These are phyloP conservation scores for Metschnikowia lachancei DNA, from an alignment of 805 yeast species.

Conservation along the genomic window DNA sequence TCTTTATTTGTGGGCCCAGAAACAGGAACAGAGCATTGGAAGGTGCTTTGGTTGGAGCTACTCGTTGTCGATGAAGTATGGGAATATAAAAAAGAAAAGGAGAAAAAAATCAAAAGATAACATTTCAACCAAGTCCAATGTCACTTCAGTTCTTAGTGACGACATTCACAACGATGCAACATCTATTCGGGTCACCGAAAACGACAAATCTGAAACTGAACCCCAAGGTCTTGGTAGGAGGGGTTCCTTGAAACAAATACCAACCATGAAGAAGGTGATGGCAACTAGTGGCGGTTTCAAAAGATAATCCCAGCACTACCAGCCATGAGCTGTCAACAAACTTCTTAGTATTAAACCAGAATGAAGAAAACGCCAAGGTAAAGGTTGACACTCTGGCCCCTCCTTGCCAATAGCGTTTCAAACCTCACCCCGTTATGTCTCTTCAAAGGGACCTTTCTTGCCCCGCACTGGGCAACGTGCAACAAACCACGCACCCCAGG, in stretches of 20 bases:
- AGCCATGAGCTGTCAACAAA: no score
- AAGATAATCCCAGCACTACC: no score
- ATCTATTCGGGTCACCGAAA: conserved; percentile 43
- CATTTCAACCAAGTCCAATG: conserved; percentile 35
- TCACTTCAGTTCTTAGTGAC: conserved; percentile 48
- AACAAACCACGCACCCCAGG: no score
- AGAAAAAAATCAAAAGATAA: conserved; percentile 89
- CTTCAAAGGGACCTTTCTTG: no score
- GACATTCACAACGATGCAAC: conserved; percentile 82
- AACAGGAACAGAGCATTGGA: conserved; percentile 97
- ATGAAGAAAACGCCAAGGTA: no score
- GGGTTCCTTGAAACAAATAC: conserved; percentile 91
- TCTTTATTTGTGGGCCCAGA: conserved; percentile 95
- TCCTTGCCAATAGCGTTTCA: no score
- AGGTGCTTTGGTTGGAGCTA: conserved; percentile 93
- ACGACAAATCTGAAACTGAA: conserved; percentile 34
- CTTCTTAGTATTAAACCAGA: no score
- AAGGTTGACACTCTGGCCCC: no score
- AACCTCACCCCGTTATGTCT: no score
- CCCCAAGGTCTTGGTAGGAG: conserved; percentile 53
- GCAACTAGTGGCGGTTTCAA: no score
- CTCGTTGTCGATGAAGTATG: conserved; percentile 96
- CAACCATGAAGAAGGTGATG: conserved; percentile 95
- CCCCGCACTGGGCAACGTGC: no score
- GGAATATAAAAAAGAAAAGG: conserved; percentile 94